Base-by-base conservation (phyloP, 2,329 filamentous ascomycete species). In the Pseudopyrenochaeta lycopersici region DNA sequence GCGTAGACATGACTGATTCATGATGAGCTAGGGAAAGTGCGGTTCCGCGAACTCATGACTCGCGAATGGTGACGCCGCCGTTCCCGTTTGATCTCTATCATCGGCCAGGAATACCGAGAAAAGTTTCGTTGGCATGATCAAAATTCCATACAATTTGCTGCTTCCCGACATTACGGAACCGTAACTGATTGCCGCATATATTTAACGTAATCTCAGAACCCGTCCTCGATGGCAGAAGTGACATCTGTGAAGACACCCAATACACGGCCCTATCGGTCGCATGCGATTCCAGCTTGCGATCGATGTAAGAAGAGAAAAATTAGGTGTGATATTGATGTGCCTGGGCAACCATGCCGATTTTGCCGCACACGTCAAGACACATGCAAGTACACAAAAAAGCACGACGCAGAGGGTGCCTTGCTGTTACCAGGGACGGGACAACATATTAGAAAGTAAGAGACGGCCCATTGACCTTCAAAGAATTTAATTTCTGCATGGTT, bases 341-440 rank as follows among this genome's bases (percentile, higher is more conserved):
- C 55, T 10, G 53, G 51, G 14, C 43, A 56, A 46, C 15, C 60
- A 20, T 66, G 60, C 32, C 50, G 54, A 15, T 57, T 58, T 31
- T 64, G 60, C 46, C 60, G 60, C 11, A 53, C 60, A 17, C 51
- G 49, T 12, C 48, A 53, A 17, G 44, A 45, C 10, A 35, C 46
- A 2, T 66, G 63, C 41, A 59, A 53, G 4, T 36, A 51, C 18
- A 40, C 23, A 11, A 23, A 49, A 29, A 46, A 43, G 15, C 12
- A 45, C 3, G 21, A 14, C 12, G 20, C n/a, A 18, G 20, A 9
- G 20, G 36, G 14, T 7, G 36, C 18, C 10, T 39, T 18, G 10
- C 11, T 12, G 20, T 17, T 17, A 32, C 9, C 38, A 7, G 9
- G 11, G 12, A 35, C 35, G 10, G 38, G 18, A 21, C 29, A 41